Conservation (phyloP, 1,139 yeast species). For the Yamadazyma diospyri region DNA sequence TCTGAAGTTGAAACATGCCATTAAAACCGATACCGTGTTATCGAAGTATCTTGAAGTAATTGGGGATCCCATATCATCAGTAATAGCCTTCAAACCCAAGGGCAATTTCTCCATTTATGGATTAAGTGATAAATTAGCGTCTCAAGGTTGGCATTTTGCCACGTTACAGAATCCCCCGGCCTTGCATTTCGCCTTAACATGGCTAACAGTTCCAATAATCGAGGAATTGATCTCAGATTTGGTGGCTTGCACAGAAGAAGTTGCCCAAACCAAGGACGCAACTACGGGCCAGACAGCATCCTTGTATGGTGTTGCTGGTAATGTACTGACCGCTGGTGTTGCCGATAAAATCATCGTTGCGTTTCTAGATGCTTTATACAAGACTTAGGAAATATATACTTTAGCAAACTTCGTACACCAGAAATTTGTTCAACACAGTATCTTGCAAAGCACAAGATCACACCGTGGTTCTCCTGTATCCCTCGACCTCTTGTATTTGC, state of each 20-base stretch:
- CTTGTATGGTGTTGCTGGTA: slow-evolving; percentile 92
- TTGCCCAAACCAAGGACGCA: slow-evolving; percentile 24
- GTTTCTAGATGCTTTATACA: slow-evolving; percentile 76
- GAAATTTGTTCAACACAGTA: too few species aligned
- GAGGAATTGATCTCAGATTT: slow-evolving; percentile 61
- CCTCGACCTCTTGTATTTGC: too few species aligned
- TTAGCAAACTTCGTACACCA: neutral
- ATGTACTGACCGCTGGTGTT: slow-evolving; percentile 78
- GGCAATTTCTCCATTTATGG: slow-evolving; percentile 61
- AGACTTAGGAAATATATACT: slow-evolving; percentile 20
- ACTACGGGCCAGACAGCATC: slow-evolving; percentile 69
- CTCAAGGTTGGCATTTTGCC: slow-evolving; percentile 86
- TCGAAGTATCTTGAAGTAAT: slow-evolving; percentile 45
- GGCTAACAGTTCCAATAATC: slow-evolving; percentile 59
- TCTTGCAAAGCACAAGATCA: too few species aligned
- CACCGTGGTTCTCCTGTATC: too few species aligned
- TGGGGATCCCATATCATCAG: slow-evolving; percentile 85
- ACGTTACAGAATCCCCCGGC: slow-evolving; percentile 89
- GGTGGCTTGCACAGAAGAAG: slow-evolving; percentile 42
- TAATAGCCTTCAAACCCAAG: slow-evolving; percentile 66
- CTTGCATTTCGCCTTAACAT: slow-evolving; percentile 83
- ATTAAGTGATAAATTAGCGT: slow-evolving; percentile 63
- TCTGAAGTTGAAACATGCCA: slow-evolving; percentile 49
- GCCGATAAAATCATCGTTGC: slow-evolving; percentile 77
- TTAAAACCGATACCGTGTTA: slow-evolving; percentile 44